phyloP scores from a whole-genome alignment of 2,329 filamentous ascomycete genomes.

The Penicillium glabrum region DNA sequence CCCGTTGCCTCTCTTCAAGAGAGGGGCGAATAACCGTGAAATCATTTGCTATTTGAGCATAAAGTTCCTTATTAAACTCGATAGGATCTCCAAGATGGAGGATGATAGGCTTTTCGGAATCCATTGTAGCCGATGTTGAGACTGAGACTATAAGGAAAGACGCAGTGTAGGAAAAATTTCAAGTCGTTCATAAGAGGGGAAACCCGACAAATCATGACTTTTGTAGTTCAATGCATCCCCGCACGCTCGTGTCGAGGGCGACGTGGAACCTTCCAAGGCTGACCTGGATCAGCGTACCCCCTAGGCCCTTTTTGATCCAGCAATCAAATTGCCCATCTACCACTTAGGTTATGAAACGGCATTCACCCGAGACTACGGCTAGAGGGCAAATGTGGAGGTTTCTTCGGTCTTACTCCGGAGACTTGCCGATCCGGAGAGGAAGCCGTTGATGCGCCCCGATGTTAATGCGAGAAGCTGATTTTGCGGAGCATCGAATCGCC shows the following conservation, averaged over 20 bases:
- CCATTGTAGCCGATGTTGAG: neutral
- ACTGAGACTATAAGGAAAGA: neutral
- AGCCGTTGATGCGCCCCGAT: neutral
- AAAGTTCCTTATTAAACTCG: constrained; percentile 8
- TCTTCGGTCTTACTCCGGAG: constrained; percentile 4
- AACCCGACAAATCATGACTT: neutral
- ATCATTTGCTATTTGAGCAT: neutral
- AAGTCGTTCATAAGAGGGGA: neutral
- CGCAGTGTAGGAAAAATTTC: too few species aligned
- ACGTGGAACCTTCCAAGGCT: neutral
- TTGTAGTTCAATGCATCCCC: neutral
- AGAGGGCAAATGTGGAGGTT: constrained; percentile 5
- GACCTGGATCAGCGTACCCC: neutral
- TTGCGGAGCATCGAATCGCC: too few species aligned
- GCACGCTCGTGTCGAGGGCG: neutral
- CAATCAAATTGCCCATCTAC: neutral
- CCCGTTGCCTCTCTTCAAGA: constrained; percentile 3
- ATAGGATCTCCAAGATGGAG: constrained; percentile 10
- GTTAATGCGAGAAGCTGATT: too few species aligned
- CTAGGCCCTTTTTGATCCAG: neutral
- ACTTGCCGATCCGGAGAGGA: constrained; percentile 6
- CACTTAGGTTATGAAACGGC: neutral
- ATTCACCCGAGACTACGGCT: constrained; percentile 1
- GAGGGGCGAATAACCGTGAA: constrained; percentile 6
- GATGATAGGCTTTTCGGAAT: constrained; percentile 3